A percentile compares a stretch with the other conserved stretches of the same genome.
Evolutionary conservation across 352 stramenopile species (phyloP).

Genomic region (Phytophthora tentaculata): DNA sequence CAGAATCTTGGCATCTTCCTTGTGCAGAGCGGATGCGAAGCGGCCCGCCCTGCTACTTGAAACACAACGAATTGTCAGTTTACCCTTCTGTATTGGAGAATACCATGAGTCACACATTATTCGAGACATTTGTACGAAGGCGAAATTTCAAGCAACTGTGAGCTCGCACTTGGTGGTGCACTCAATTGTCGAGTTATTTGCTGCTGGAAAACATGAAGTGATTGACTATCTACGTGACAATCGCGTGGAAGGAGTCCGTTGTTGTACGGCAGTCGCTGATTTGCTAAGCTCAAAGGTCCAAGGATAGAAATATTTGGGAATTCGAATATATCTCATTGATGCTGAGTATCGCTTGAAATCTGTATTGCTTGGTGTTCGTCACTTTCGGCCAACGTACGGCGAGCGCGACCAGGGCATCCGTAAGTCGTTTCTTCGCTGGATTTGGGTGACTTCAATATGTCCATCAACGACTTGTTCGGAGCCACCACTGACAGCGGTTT

Average conservation of each 20-base stretch:
- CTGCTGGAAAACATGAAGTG: background rate
- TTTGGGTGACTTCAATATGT: background rate
- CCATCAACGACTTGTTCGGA: background rate
- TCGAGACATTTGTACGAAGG: background rate
- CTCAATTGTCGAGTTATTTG: background rate
- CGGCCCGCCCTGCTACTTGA: background rate
- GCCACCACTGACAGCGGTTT: background rate
- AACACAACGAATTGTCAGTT: background rate
- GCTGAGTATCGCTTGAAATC: constrained; percentile 21
- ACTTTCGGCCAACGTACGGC: background rate
- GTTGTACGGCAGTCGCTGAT: background rate
- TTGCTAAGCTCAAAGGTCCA: background rate
- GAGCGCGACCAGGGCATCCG: background rate
- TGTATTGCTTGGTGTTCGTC: background rate
- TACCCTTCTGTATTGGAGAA: background rate
- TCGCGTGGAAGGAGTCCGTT: background rate
- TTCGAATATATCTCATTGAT: constrained; percentile 25
- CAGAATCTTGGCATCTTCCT: background rate
- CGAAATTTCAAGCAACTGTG: background rate
- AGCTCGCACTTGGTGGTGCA: background rate
- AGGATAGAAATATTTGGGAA: constrained; percentile 34
- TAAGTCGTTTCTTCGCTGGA: background rate
- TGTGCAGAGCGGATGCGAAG: background rate
- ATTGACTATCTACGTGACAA: background rate
- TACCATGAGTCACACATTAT: background rate